Evolutionary conservation across 2,329 filamentous ascomycete species (phyloP).

Genomic region (Penicillium olsonii): DNA sequence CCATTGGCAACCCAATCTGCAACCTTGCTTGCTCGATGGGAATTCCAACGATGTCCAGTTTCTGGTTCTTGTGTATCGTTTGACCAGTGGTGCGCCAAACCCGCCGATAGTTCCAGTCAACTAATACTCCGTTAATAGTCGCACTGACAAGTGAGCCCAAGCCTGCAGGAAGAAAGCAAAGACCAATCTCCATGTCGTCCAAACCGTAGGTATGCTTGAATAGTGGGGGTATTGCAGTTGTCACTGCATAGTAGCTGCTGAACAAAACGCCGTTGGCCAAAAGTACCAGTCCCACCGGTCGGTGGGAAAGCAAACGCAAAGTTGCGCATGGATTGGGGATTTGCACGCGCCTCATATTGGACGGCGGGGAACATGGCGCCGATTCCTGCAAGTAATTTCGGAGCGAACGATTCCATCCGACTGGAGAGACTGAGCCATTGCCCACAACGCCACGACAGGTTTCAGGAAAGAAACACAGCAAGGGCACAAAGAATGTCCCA

Average conservation of each 20-base stretch:
- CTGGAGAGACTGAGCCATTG: slow-evolving; percentile 31
- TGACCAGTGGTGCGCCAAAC: slow-evolving; percentile 53
- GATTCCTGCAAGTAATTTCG: slow-evolving; percentile 4
- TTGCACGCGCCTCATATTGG: background rate
- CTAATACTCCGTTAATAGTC: slow-evolving; percentile 24
- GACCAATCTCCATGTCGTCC: slow-evolving; percentile 45
- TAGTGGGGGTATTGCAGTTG: slow-evolving; percentile 46
- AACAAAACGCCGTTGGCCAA: slow-evolving; percentile 44
- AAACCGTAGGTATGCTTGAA: slow-evolving; percentile 47
- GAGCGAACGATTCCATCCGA: slow-evolving; percentile 33
- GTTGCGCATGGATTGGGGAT: slow-evolving; percentile 36
- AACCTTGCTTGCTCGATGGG: slow-evolving; percentile 47
- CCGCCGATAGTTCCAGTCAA: slow-evolving; percentile 73
- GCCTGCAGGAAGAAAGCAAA: slow-evolving; percentile 34
- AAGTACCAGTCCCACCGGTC: slow-evolving; percentile 34
- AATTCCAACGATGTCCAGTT: slow-evolving; percentile 53
- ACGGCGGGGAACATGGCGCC: background rate
- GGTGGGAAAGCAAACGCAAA: slow-evolving; percentile 34
- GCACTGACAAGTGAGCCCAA: slow-evolving; percentile 28
- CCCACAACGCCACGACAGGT: slow-evolving; percentile 38
- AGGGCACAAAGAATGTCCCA: slow-evolving; percentile 25
- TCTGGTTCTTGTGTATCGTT: slow-evolving; percentile 61
- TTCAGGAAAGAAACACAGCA: slow-evolving; percentile 37
- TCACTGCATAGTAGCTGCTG: slow-evolving; percentile 47
- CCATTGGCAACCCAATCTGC: slow-evolving; percentile 34